A percentile compares a stretch with the other conserved stretches of the same genome.
These are phyloP conservation scores for Eucalyptus sp. DNA, from an alignment of 345 rosid genomes.

Conservation along the genomic window DNA sequence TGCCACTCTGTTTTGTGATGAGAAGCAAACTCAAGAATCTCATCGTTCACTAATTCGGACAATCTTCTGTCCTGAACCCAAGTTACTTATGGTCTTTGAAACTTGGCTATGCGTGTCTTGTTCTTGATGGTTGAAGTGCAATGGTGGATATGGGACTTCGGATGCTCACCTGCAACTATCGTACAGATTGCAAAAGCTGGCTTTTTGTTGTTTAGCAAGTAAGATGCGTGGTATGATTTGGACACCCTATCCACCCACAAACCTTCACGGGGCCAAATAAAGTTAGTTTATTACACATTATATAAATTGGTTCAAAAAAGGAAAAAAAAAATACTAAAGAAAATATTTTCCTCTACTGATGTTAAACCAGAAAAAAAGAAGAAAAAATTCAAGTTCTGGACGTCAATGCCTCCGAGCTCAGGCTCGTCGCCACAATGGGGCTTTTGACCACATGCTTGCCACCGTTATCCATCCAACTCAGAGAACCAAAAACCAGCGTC, in stretches of 20 bases:
- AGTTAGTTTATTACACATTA: not conserved
- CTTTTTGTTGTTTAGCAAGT: not conserved
- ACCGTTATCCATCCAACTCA: constrained; percentile 32
- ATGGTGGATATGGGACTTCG: not conserved
- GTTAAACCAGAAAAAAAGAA: not conserved
- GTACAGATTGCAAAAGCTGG: not conserved
- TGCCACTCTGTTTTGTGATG: not conserved
- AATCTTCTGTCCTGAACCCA: not conserved
- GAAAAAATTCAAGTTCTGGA: not conserved
- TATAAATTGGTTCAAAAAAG: not conserved
- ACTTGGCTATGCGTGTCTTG: not conserved
- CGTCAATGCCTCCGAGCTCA: not conserved
- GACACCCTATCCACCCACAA: not conserved
- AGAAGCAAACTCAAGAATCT: not conserved
- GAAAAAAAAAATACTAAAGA: not conserved
- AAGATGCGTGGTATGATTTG: not conserved
- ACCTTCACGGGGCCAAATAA: not conserved
- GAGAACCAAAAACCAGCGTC: constrained; percentile 13
- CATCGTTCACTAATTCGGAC: not conserved
- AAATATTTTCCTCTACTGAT: not conserved
- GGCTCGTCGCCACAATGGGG: constrained; percentile 24
- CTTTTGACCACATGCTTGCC: constrained; percentile 30
- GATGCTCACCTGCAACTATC: not conserved
- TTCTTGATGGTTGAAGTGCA: not conserved
- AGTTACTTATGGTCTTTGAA: not conserved